These are phyloP conservation scores for Nannochloris sp. DNA, from an alignment of 139 green algal species.

Conservation along the genomic window DNA sequence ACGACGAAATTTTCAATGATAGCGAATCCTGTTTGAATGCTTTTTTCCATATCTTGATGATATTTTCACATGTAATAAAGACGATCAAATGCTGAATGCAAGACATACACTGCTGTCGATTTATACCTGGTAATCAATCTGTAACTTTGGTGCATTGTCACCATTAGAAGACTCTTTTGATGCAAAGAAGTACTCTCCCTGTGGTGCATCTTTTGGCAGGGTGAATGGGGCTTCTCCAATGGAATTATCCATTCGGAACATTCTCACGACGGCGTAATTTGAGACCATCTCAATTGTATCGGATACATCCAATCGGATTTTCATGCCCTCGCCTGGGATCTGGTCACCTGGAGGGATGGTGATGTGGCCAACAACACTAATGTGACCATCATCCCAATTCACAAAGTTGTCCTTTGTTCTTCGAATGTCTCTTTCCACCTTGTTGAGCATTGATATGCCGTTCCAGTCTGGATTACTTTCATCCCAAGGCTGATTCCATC, in stretches of 20 bases:
- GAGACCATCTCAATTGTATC: background rate
- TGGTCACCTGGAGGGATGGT: background rate
- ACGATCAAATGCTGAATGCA: background rate
- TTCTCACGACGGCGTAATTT: background rate
- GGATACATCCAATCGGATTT: background rate
- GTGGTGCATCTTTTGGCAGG: background rate
- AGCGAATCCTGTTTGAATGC: too few relatives aligned
- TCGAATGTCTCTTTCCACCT: too few relatives aligned
- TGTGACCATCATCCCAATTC: too few relatives aligned
- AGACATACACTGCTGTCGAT: too few relatives aligned
- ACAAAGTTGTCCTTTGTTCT: too few relatives aligned
- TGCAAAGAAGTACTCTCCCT: background rate
- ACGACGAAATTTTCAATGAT: background rate
- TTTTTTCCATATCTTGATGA: too few relatives aligned
- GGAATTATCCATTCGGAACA: background rate
- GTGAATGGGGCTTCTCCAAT: background rate
- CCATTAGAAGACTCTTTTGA: background rate
- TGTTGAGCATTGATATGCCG: background rate
- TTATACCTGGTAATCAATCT: conserved; percentile 1
- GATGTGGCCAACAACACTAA: background rate
- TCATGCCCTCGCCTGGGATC: background rate
- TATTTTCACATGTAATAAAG: background rate
- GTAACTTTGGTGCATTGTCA: background rate
- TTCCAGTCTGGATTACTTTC: background rate
- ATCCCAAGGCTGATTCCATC: background rate